Conservation (phyloP, 805 yeast species). For the Candida ficus region DNA sequence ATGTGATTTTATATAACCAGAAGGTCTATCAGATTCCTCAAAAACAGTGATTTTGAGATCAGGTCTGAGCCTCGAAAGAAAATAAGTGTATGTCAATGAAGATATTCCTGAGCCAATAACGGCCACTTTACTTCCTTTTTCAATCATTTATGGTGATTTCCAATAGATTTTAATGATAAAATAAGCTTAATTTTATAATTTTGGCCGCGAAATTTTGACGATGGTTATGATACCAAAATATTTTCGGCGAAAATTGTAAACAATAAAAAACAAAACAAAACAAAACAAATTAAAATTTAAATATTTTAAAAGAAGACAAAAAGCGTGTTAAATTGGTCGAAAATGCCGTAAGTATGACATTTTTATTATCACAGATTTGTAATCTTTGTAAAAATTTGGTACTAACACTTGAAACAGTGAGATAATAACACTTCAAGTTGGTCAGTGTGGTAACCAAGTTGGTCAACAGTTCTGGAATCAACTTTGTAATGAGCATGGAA, state of each 20-base stretch:
- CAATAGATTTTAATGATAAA: too few species aligned
- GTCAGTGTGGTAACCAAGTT: conserved; percentile 96
- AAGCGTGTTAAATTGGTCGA: background rate
- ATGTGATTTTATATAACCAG: conserved; percentile 73
- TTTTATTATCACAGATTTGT: too few species aligned
- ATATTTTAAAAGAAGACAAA: background rate
- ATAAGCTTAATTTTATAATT: too few species aligned
- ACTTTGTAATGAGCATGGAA: conserved; percentile 81
- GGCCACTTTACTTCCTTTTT: conserved; percentile 43
- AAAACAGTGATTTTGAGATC: conserved; percentile 60
- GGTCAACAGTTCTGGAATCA: conserved; percentile 93
- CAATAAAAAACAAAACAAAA: background rate
- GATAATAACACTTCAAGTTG: conserved; percentile 67
- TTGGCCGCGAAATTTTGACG: too few species aligned
- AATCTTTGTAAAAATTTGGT: too few species aligned
- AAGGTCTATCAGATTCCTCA: conserved; percentile 52
- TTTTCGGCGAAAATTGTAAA: background rate
- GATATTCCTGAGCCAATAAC: conserved; percentile 88
- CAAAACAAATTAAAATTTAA: background rate
- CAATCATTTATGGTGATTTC: too few species aligned
- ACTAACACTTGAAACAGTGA: conserved; percentile 36
- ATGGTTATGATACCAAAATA: background rate
- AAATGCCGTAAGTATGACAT: conserved; percentile 12
- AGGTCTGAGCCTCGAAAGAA: conserved; percentile 67
- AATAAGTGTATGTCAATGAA: conserved; percentile 71